Base-by-base conservation (phyloP, 148 eudicot genomes). In the Chenopodium berlandieri region DNA sequence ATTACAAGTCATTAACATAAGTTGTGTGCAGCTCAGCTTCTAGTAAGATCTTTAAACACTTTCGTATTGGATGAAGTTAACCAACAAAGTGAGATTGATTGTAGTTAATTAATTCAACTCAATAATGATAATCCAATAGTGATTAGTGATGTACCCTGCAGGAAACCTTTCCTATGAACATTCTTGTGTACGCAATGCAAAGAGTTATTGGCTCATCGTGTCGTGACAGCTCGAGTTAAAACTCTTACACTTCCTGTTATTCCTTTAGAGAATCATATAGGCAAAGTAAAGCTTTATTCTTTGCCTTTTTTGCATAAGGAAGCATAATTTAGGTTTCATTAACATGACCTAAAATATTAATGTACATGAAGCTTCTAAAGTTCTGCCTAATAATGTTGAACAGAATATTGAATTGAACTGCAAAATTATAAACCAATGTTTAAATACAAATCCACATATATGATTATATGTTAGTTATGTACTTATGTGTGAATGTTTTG, bases 41-140 rank as follows among this genome's bases (percentile, higher is more conserved):
- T 70, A 52, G 67, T 50, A 79, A 13, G 73, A 34, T 75, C 66
- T 54, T 6, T 3, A 4, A 67, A 16, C 37, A 31, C 9, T 81
- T 81, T 52, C 37, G 73, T 75, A 75, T 65, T 48, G 78, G 79
- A 76, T 50, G 48, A 76, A 48, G 50, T 81, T 75, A 81, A 75
- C 71, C 79, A 32, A 52, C 65, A 48, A 81, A 75, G 74, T 75
- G 34, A 60, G 30, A 81, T 46, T 54, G 40, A 22, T 66, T 3
- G 48, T 65, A 64, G 4, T 67, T 25, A 19, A 19, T 67, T 25
- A 19, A 19, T 66, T 52, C 66, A 76, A 31, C 78, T 50, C 32
- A 20, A 40, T n/a, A 19, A 48, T 73, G 20, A 73, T 73, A 60
- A 6, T 17, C 58, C 32, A 40, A 31, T 63, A 63, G 1, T 40